Evolutionary conservation across 2,329 filamentous ascomycete species (phyloP).

Genomic region (Magnaporthales sp.): DNA sequence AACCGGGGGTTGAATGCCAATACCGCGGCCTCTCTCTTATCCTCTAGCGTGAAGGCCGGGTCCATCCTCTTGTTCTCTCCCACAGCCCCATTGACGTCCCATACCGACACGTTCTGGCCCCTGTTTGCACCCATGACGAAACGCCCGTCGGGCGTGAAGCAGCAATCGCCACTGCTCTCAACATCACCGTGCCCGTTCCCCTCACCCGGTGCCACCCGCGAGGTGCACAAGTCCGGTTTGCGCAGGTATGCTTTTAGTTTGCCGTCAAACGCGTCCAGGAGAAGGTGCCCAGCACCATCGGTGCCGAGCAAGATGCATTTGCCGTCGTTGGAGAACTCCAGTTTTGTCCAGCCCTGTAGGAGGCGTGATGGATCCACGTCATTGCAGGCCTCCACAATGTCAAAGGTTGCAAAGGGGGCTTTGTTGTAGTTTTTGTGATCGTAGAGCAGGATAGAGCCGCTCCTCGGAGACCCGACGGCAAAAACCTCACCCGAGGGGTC

Average conservation of each 20-base stretch:
- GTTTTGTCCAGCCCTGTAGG: slow-evolving; percentile 71
- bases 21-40: slow-evolving; percentile 61
- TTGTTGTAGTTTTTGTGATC: slow-evolving; percentile 92
- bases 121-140: slow-evolving; percentile 73
- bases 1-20: slow-evolving; percentile 84
- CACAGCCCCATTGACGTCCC: slow-evolving; percentile 63
- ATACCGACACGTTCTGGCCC: slow-evolving; percentile 70
- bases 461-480: slow-evolving; percentile 74
- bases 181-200: slow-evolving; percentile 24
- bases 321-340: slow-evolving; percentile 95
- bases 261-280: slow-evolving; percentile 90
- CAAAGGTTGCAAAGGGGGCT: slow-evolving; percentile 78
- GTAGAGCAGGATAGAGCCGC: slow-evolving; percentile 78
- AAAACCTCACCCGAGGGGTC: slow-evolving; percentile 91
- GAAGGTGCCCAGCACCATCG: slow-evolving; percentile 74
- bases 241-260: slow-evolving; percentile 65
- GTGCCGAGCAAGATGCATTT: slow-evolving; percentile 80
- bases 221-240: slow-evolving; percentile 45
- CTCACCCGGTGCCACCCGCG: slow-evolving; percentile 46
- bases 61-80: slow-evolving; percentile 50
- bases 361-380: slow-evolving; percentile 46
- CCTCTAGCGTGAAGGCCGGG: slow-evolving; percentile 56
- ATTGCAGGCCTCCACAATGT: slow-evolving; percentile 54
- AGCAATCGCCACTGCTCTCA: slow-evolving; percentile 67
- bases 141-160: slow-evolving; percentile 81